Evolutionary conservation across 805 yeast genomes (phyloP), one percentile per base, ranked within the genome.

Genomic region (Zygotorulaspora florentina): DNA sequence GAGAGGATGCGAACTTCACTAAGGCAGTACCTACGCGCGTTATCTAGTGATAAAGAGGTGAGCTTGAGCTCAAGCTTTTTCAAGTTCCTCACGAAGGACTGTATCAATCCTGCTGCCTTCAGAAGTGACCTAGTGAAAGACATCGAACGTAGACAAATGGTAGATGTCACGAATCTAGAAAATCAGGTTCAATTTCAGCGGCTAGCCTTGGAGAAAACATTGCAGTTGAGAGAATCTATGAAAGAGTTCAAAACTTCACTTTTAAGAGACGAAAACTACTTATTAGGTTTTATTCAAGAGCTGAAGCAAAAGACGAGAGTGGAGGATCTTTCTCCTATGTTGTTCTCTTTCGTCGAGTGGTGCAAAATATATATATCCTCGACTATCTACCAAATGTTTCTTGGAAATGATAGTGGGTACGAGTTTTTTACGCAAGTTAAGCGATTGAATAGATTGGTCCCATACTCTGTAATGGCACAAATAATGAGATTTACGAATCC

Each of bases 401-500:
- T 91, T 18, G 93, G 91, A 1, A 83, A 79, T 43, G 98, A 91
- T 61, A 79, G 80, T 50, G 81, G 96, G 1, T 79, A 81, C 48
- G 96, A 87, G 55, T 70, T 86, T 55, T 81, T 84, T 55, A 73
- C 76, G 10, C 88, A 87, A 58, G 69, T 85, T 27, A 79, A 80
- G 52, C 77, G 83, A 46, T 67, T 93, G 33, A 96, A 91, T 66
- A 68, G 74, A 27, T 59, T 87, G 48, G 79, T 91, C 68, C 99
- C 98, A 0, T 93, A 91, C 63, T 68, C 76, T 1, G 61, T 91
- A 29, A 78, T 90, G 64, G 81, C 82, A 35, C 86, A 87, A 16
- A 84, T 91, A 17, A 65, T 93, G 58, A 76, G 81, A 58, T 80
- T 84, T 48, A 87, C 98, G 0, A 91, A 91, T 59, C 98, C 99